A percentile compares a stretch with the other conserved stretches of the same genome.
Evolutionary conservation across 768 basidiomycete species (phyloP).

Genomic region (Calocera viscosa): DNA sequence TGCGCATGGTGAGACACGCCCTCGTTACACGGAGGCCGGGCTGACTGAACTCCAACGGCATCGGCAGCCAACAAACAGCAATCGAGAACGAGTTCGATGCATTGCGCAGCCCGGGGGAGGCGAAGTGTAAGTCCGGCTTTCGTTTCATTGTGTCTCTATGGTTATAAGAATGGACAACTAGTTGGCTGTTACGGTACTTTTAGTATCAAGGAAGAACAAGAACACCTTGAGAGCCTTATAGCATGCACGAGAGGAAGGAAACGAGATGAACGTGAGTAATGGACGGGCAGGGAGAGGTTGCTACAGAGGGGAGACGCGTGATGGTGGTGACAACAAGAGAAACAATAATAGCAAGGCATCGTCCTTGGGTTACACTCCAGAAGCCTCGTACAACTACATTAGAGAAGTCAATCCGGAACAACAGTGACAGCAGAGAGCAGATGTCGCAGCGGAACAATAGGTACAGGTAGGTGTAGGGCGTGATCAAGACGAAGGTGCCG

Average conservation of each 20-base stretch:
- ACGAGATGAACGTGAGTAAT: not conserved
- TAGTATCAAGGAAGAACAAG: not conserved
- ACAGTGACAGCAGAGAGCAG: not conserved
- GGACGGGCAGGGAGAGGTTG: not conserved
- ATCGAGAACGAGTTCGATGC: too few species aligned
- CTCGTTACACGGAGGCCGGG: not conserved
- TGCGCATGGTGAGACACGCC: not conserved
- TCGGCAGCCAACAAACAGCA: not conserved
- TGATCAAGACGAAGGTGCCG: constrained; percentile 2
- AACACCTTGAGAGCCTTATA: not conserved
- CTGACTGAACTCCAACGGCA: not conserved
- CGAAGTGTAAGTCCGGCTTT: not conserved
- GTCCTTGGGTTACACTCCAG: constrained; percentile 9
- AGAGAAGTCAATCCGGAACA: not conserved
- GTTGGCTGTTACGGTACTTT: constrained; percentile 3
- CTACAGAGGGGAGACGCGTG: constrained; percentile 8
- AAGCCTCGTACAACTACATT: constrained; percentile 1
- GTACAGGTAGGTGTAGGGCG: not conserved
- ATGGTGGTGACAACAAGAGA: constrained; percentile 1
- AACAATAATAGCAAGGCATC: not conserved
- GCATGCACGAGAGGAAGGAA: not conserved
- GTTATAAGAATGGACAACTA: not conserved
- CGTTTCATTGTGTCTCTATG: not conserved
- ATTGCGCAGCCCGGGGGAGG: too few species aligned
- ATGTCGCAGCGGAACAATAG: not conserved